phyloP scores from a whole-genome alignment of 1,284 basidiomycete genomes.

The Ustanciosporium gigantosporum region DNA sequence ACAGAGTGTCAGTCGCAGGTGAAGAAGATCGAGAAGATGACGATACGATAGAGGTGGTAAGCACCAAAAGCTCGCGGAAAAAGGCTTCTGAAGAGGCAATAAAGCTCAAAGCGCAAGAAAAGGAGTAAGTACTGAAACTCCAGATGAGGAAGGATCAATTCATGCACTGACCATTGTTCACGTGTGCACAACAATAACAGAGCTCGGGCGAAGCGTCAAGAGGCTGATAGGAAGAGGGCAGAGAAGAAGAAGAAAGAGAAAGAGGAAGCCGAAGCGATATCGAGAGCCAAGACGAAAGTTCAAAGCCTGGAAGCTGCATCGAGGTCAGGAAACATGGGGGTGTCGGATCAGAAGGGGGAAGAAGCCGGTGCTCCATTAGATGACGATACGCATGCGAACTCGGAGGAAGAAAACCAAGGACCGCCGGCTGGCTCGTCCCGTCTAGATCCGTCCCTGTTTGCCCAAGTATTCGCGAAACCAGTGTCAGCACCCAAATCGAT shows the following conservation, averaged over 20 bases:
- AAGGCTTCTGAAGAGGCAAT: conserved; percentile 14
- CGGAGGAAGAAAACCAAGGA: too few relatives aligned
- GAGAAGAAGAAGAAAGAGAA: conserved; percentile 16
- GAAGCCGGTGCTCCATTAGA: too few relatives aligned
- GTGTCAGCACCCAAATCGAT: conserved; percentile 31
- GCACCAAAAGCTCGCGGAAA: conserved; percentile 33
- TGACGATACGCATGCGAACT: too few relatives aligned
- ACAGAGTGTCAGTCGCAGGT: not conserved
- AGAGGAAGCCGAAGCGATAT: conserved; percentile 2
- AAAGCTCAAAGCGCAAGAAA: conserved; percentile 18
- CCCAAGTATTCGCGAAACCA: conserved; percentile 35
- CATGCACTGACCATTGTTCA: too few relatives aligned
- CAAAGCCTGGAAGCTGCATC: too few relatives aligned
- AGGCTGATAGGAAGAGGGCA: conserved; percentile 14
- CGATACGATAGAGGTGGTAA: conserved; percentile 37
- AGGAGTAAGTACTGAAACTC: conserved; percentile 13
- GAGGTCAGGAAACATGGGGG: too few relatives aligned
- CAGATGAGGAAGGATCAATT: too few relatives aligned
- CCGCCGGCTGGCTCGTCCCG: conserved; percentile 11
- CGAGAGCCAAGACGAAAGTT: too few relatives aligned
- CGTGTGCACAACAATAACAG: too few relatives aligned
- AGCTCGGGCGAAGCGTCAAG: conserved; percentile 27
- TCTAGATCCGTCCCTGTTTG: conserved; percentile 52
- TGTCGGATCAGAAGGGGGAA: too few relatives aligned
- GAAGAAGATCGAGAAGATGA: conserved; percentile 26